A percentile compares a stretch with the other conserved stretches of the same genome.
Conservation (phyloP, 192 early-diverging fungal species). For the Gonapodya sp. region DNA sequence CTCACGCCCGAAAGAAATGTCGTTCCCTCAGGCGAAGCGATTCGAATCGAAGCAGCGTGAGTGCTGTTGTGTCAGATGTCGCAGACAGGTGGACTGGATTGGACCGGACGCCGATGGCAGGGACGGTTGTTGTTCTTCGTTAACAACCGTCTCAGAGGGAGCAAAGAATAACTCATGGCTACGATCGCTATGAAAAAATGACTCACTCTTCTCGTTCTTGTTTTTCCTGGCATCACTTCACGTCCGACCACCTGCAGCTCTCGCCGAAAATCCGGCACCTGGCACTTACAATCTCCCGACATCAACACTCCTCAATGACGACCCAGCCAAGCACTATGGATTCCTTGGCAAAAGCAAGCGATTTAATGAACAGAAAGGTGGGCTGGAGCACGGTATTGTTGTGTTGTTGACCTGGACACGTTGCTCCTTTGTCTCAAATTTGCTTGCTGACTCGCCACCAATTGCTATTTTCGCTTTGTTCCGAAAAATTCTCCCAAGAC, state of each 20-base stretch:
- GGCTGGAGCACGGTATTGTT: no score
- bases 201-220: no score
- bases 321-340: conserved; percentile 4
- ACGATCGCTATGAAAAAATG: no score
- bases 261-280: not conserved
- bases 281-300: not conserved
- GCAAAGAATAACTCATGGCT: no score
- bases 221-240: no score
- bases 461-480: not conserved
- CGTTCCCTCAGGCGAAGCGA: not conserved
- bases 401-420: no score
- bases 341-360: not conserved
- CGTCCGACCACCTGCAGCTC: not conserved
- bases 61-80: no score
- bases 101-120: no score
- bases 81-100: no score
- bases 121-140: no score
- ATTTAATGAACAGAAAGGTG: not conserved
- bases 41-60: not conserved
- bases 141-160: no score
- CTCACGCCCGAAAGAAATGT: no score
- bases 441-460: not conserved
- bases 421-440: not conserved
- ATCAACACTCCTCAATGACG: conserved; percentile 1
- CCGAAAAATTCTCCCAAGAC: not conserved